These are phyloP conservation scores for Esteya vermicola DNA, from an alignment of 2,329 filamentous ascomycete genomes.

Conservation along the genomic window DNA sequence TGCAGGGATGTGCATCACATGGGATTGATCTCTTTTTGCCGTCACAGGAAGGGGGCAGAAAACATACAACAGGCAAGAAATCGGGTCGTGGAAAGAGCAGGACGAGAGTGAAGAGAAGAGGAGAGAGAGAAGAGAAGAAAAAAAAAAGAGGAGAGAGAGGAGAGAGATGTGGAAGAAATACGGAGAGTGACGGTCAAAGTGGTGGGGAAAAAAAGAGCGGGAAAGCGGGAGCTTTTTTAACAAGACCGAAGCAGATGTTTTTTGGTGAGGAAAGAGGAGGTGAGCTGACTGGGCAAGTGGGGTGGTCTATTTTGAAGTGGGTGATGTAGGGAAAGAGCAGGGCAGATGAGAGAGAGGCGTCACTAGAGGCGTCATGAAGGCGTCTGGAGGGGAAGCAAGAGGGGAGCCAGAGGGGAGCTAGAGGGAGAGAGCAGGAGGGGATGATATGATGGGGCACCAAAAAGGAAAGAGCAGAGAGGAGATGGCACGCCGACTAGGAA, in stretches of 20 bases:
- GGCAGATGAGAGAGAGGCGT: neutral
- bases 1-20: neutral
- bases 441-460: too few relatives aligned
- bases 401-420: too few relatives aligned
- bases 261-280: neutral
- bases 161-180: neutral
- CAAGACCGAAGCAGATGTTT: neutral
- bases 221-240: constrained; percentile 3
- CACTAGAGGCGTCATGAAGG: too few relatives aligned
- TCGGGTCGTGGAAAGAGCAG: neutral
- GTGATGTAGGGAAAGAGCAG: neutral
- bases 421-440: too few relatives aligned
- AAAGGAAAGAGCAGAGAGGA: neutral
- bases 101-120: neutral
- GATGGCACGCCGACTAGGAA: neutral
- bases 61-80: neutral
- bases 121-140: neutral
- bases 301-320: neutral
- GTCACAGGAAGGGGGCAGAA: neutral
- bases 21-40: neutral
- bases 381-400: too few relatives aligned
- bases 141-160: neutral
- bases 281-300: neutral
- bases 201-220: constrained; percentile 2
- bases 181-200: neutral